Evolutionary conservation across 441 rosid species (phyloP).

Genomic region (Populus hybrid): DNA sequence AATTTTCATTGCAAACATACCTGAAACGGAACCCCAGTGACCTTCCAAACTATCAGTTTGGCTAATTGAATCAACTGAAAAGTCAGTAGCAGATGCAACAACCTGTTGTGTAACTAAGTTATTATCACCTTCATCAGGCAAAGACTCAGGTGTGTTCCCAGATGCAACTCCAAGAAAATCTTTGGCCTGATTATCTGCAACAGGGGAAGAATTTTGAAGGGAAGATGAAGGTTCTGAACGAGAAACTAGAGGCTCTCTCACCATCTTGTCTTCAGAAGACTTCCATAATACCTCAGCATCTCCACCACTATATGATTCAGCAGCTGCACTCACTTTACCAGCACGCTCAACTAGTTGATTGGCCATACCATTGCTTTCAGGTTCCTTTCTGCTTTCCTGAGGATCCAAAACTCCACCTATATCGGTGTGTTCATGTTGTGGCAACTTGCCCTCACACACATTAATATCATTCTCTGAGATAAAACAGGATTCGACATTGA

Average conservation of each 20-base stretch:
- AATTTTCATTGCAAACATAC: conserved; percentile 25
- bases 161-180: conserved; percentile 27
- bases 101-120: conserved; percentile 22
- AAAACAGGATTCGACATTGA: conserved; percentile 22
- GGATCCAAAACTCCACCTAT: conserved; percentile 28
- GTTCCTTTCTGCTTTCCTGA: conserved; percentile 25
- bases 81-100: conserved; percentile 31
- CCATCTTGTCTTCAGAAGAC: conserved; percentile 35
- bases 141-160: conserved; percentile 15
- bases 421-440: conserved; percentile 24
- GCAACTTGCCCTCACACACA: conserved; percentile 13
- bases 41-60: conserved; percentile 63
- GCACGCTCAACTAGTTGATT: conserved; percentile 22
- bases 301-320: conserved; percentile 29
- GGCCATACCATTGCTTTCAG: conserved; percentile 25
- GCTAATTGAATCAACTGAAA: conserved; percentile 49
- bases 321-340: conserved; percentile 31
- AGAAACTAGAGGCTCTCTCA: conserved; percentile 23
- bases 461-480: conserved; percentile 25
- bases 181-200: conserved; percentile 22
- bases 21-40: conserved; percentile 71
- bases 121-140: conserved; percentile 27
- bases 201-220: conserved; percentile 20
- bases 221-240: conserved; percentile 25
- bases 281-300: conserved; percentile 29